These are phyloP conservation scores for Neonectria punicea DNA, from an alignment of 2,329 filamentous ascomycete species.

Conservation along the genomic window DNA sequence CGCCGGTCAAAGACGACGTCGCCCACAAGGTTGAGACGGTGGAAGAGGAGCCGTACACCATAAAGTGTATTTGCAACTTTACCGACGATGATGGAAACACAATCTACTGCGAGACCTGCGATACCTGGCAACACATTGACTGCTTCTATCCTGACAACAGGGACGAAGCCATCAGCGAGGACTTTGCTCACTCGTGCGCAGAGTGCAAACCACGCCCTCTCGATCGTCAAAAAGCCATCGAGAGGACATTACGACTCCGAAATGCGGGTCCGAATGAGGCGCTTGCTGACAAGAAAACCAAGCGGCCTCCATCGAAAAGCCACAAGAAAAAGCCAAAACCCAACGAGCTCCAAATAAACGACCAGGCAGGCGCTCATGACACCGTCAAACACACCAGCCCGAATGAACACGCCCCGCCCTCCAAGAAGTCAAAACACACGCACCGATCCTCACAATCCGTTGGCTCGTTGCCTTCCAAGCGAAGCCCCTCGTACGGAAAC, in stretches of 20 bases:
- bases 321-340: conserved; percentile 92
- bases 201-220: conserved; percentile 85
- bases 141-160: conserved; percentile 88
- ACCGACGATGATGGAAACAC: conserved; percentile 97
- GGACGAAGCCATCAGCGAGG: conserved; percentile 75
- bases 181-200: conserved; percentile 85
- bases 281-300: conserved; percentile 74
- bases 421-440: conserved; percentile 84
- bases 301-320: conserved; percentile 80
- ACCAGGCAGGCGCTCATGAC: conserved; percentile 69
- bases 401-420: conserved; percentile 62
- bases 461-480: conserved; percentile 73
- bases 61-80: conserved; percentile 97
- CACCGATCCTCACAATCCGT: conserved; percentile 84
- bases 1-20: conserved; percentile 53
- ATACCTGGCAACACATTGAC: conserved; percentile 98
- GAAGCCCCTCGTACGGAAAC: conserved; percentile 73
- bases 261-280: conserved; percentile 57
- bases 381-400: conserved; percentile 59
- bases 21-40: conserved; percentile 61
- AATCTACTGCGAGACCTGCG: conserved; percentile 94
- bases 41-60: conserved; percentile 88
- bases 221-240: conserved; percentile 78
- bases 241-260: conserved; percentile 72
- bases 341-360: conserved; percentile 72